phyloP scores from a whole-genome alignment of 2,329 filamentous ascomycete genomes.

The Cercospora canescens region DNA sequence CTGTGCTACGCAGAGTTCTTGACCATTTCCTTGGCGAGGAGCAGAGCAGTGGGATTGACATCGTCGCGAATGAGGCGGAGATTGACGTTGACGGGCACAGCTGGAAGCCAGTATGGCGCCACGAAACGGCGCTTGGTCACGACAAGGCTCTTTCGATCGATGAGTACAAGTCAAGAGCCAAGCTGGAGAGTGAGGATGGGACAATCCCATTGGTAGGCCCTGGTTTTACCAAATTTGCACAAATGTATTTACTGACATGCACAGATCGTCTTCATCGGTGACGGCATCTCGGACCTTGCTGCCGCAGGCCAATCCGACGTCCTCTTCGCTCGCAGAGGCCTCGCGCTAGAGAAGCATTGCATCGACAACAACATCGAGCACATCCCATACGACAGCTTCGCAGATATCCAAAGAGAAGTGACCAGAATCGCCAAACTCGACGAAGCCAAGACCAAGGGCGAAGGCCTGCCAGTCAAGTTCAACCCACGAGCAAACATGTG shows the following conservation, averaged over 20 bases:
- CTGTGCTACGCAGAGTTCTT: constrained; percentile 61
- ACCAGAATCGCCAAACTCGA: constrained; percentile 60
- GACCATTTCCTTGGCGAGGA: constrained; percentile 66
- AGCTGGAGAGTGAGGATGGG: constrained; percentile 58
- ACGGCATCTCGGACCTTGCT: constrained; percentile 67
- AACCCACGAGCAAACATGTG: constrained; percentile 70
- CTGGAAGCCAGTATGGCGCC: constrained; percentile 68
- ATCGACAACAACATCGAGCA: constrained; percentile 61
- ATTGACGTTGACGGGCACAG: constrained; percentile 59
- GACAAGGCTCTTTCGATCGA: constrained; percentile 67
- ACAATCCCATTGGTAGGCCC: constrained; percentile 54
- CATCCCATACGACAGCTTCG: constrained; percentile 65
- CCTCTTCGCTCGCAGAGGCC: constrained; percentile 65
- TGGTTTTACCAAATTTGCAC: too few species aligned
- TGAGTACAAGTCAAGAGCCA: constrained; percentile 58
- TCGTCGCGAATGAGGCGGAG: constrained; percentile 66
- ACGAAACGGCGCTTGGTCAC: constrained; percentile 65
- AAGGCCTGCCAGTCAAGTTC: constrained; percentile 61
- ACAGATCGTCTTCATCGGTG: constrained; percentile 66
- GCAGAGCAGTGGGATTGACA: constrained; percentile 60
- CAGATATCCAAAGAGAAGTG: constrained; percentile 64
- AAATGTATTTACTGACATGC: background rate
- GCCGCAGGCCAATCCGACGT: constrained; percentile 67
- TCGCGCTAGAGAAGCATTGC: constrained; percentile 67
- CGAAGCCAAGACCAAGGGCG: constrained; percentile 60